Percentiles rank a stretch among this genome's conserved stretches.
Evolutionary conservation across 148 eudicot species (phyloP).

Genomic region (Bassia scoparia): DNA sequence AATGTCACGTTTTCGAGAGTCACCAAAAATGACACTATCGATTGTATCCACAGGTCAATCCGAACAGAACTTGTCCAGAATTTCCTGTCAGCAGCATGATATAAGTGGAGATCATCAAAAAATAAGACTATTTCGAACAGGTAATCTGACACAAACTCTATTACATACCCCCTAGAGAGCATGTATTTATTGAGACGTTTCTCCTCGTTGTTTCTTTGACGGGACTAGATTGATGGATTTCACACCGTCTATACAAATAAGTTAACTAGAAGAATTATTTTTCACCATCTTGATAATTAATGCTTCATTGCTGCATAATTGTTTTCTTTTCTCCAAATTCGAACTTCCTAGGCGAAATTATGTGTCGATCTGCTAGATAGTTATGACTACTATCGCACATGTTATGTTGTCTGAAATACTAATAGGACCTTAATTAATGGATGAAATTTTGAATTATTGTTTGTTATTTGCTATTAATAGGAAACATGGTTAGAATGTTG

Average conservation of each 20-base stretch:
- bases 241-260: slow-evolving; percentile 19
- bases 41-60: too few relatives aligned
- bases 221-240: slow-evolving; percentile 26
- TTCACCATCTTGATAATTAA: slow-evolving; percentile 1
- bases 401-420: slow-evolving; percentile 14
- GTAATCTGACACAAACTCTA: too few relatives aligned
- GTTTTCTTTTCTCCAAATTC: background rate
- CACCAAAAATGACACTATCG: too few relatives aligned
- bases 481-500: background rate
- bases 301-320: slow-evolving; percentile 18
- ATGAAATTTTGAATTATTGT: slow-evolving; percentile 9
- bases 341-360: slow-evolving; percentile 15
- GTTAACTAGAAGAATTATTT: slow-evolving; percentile 14
- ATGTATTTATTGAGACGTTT: too few relatives aligned
- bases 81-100: too few relatives aligned
- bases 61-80: too few relatives aligned
- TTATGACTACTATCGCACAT: background rate
- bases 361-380: slow-evolving; percentile 7
- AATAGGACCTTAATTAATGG: background rate
- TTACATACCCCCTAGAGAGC: too few relatives aligned
- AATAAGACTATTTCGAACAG: too few relatives aligned
- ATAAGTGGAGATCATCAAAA: too few relatives aligned
- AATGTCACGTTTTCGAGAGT: too few relatives aligned
- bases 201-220: too few relatives aligned
- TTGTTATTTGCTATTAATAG: background rate